Base-by-base conservation (phyloP, 1,284 basidiomycete genomes). In the Pseudozyma sp. region DNA sequence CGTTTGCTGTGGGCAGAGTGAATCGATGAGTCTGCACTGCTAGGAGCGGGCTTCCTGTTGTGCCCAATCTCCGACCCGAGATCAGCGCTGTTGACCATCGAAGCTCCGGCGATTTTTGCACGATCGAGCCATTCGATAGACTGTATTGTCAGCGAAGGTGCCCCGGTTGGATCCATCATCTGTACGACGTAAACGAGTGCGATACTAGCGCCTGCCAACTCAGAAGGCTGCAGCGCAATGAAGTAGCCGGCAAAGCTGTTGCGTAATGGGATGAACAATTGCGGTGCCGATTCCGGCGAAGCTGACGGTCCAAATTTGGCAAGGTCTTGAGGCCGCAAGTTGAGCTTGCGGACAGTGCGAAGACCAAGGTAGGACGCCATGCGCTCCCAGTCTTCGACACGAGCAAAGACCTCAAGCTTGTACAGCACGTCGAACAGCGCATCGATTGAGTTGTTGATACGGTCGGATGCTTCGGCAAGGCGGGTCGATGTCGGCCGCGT, bases 261-360 rank as follows among this genome's bases (percentile, higher is more conserved):
- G 31, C 62, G 64, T 48, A 81, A 44, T 10, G 75, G 66, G 18
- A 81, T 54, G 62, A 69, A 81, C 16, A 79, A 59, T 18, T 74
- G 59, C 14, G 68, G 60, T 42, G 69, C 64, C 3, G 60, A 48
- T n/a, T 70, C 53, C 11, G 61, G 47, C n/a, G 64, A 57, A 2
- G 65, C 50, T 18, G 62, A 55, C 10, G 76, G 59, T 4, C 69
- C 71, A 19, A 81, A 68, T 52, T 79, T 76, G 62, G 59, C 58
- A 49, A 78, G 60, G 31, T 81, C 79, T 14, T 60, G 63, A 31
- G 62, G 53, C 1, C 87, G 82, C 77, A 93, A 89, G 78, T 92
- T 91, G 38, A 92, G 89, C n/a, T 87, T 85, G 21, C 89, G 89
- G 83, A 89, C 92, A 54, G 88, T 89, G 77, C 90, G 90, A 34